These are phyloP conservation scores for Sporisorium exsertum DNA, from an alignment of 1,284 basidiomycete species.

Conservation along the genomic window DNA sequence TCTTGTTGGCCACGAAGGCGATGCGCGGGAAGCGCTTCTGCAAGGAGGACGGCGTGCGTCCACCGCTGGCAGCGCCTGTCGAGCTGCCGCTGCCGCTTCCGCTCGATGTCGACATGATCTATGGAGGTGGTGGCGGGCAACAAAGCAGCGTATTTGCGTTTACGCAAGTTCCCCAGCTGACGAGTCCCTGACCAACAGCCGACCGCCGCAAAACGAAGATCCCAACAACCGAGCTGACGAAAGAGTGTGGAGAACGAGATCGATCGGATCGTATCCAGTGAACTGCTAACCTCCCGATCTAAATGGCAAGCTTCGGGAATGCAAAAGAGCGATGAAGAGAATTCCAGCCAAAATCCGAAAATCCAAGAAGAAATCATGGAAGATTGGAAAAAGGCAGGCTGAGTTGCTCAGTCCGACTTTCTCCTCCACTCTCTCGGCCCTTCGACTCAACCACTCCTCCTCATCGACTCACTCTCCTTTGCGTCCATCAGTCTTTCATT, in stretches of 20 bases:
- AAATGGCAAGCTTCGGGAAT: not conserved
- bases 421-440: constrained; percentile 3
- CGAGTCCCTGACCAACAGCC: constrained; percentile 22
- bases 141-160: not conserved
- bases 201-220: constrained; percentile 6
- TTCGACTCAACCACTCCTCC: not conserved
- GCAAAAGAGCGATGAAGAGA: not conserved
- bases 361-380: not conserved
- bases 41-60: constrained; percentile 8
- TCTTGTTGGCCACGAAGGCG: constrained; percentile 42
- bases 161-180: constrained; percentile 12
- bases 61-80: constrained; percentile 8
- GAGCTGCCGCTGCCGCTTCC: constrained; percentile 8
- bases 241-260: not conserved
- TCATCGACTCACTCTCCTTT: too few species aligned
- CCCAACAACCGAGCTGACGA: not conserved
- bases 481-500: not conserved
- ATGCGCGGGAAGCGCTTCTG: constrained; percentile 43
- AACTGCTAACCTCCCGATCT: not conserved
- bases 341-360: not conserved
- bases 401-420: not conserved
- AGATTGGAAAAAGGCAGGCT: not conserved
- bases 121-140: not conserved
- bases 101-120: constrained; percentile 23
- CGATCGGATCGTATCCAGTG: not conserved